A percentile compares a stretch with the other conserved stretches of the same genome.
phyloP scores from a whole-genome alignment of 176 grass and related monocot genomes.

The Carex cristatella region DNA sequence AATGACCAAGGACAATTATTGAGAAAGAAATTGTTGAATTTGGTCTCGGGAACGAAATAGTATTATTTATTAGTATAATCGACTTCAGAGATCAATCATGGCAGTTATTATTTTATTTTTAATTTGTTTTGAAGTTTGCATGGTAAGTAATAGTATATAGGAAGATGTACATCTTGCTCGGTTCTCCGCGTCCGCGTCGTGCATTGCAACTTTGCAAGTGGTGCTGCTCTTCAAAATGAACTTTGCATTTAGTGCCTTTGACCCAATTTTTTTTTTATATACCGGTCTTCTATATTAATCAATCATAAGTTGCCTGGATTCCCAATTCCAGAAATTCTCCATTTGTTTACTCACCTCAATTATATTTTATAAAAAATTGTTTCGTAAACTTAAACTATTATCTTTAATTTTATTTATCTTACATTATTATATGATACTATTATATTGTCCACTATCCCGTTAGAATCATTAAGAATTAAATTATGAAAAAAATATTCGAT shows the following conservation, averaged over 20 bases:
- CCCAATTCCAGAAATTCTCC: not conserved
- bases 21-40: too few relatives aligned
- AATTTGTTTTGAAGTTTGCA: not conserved
- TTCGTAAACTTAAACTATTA: not conserved
- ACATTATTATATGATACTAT: not conserved
- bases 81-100: not conserved
- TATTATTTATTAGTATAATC: not conserved
- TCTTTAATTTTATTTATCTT: not conserved
- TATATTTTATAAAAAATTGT: not conserved
- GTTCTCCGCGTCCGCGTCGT: constrained; percentile 9
- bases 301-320: not conserved
- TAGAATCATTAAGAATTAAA: not conserved
- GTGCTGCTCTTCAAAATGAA: not conserved
- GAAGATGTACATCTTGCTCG: not conserved
- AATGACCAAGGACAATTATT: too few relatives aligned
- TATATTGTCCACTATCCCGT: not conserved
- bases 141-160: not conserved
- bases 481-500: not conserved
- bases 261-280: not conserved
- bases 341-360: not conserved
- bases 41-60: not conserved
- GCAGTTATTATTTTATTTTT: not conserved
- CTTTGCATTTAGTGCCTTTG: not conserved
- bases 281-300: not conserved
- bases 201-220: not conserved